Evolutionary conservation across 2,329 filamentous ascomycete genomes (phyloP).

Genomic region (Sporothrix phasma): DNA sequence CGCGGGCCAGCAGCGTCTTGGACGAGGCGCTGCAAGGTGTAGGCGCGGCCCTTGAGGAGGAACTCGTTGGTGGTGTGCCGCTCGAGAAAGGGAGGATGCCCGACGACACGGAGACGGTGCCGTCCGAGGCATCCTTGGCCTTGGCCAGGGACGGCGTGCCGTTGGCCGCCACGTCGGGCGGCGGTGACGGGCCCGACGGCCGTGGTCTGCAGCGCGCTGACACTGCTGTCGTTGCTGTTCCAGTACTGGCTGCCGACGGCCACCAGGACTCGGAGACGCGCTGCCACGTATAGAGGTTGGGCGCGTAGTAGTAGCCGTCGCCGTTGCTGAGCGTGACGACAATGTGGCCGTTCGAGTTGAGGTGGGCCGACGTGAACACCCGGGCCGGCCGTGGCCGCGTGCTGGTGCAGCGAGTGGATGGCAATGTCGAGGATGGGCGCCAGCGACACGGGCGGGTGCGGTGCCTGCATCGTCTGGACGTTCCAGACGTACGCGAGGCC

Average conservation of each 20-base stretch:
- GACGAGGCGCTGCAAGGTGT: constrained; percentile 84
- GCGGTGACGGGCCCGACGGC: constrained; percentile 50
- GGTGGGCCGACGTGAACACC: constrained; percentile 81
- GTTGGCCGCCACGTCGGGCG: constrained; percentile 29
- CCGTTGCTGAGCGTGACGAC: constrained; percentile 90
- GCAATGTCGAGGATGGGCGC: constrained; percentile 84
- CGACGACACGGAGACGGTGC: constrained; percentile 74
- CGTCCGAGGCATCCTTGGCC: constrained; percentile 32
- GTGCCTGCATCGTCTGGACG: constrained; percentile 67
- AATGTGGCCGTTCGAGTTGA: constrained; percentile 79
- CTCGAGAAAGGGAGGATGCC: constrained; percentile 87
- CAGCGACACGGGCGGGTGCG: constrained; percentile 82
- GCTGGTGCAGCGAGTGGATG: constrained; percentile 64
- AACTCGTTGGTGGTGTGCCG: constrained; percentile 91
- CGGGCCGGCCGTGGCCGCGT: constrained; percentile 65
- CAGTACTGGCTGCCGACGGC: constrained; percentile 96
- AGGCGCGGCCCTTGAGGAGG: constrained; percentile 81
- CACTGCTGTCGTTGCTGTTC: constrained; percentile 91
- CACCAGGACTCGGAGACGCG: constrained; percentile 95
- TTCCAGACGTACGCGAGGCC: constrained; percentile 94
- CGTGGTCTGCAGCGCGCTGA: constrained; percentile 67
- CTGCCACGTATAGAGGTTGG: constrained; percentile 83
- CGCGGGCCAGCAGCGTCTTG: constrained; percentile 75
- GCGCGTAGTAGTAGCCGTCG: constrained; percentile 84
- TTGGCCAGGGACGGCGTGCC: neutral